Evolutionary conservation across 1,139 yeast species (phyloP).

Genomic region (Kazachstania sp.): DNA sequence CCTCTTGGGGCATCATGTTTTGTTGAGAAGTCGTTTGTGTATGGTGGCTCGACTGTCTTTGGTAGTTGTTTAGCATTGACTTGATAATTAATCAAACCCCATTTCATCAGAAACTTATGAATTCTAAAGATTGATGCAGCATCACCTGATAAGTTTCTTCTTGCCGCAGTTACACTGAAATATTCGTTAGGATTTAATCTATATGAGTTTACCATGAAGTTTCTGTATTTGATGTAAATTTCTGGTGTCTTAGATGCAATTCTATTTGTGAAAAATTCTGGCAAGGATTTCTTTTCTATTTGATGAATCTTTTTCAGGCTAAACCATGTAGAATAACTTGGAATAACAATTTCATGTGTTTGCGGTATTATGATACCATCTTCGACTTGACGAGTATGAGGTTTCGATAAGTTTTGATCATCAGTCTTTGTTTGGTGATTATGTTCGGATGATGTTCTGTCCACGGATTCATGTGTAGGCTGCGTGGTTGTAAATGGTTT

Average conservation of each 20-base stretch:
- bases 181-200: slow-evolving; percentile 90
- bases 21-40: slow-evolving; percentile 58
- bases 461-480: background rate
- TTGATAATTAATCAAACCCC: slow-evolving; percentile 97
- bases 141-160: slow-evolving; percentile 93
- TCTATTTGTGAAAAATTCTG: slow-evolving; percentile 76
- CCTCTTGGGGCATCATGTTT: slow-evolving; percentile 91
- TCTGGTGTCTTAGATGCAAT: slow-evolving; percentile 82
- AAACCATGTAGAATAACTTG: slow-evolving; percentile 93
- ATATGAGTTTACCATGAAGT: slow-evolving; percentile 89
- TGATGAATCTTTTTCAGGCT: slow-evolving; percentile 58
- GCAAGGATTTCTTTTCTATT: slow-evolving; percentile 64
- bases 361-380: slow-evolving; percentile 38
- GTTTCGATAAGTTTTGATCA: background rate
- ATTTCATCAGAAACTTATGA: slow-evolving; percentile 79
- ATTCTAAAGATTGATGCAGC: slow-evolving; percentile 89
- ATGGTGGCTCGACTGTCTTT: slow-evolving; percentile 61
- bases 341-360: slow-evolving; percentile 83
- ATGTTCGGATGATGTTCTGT: no score
- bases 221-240: slow-evolving; percentile 78
- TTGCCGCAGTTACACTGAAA: slow-evolving; percentile 84
- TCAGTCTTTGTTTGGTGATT: background rate
- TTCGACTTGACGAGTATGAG: background rate
- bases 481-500: background rate
- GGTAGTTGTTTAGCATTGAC: slow-evolving; percentile 61